Evolutionary conservation across 2,329 filamentous ascomycete genomes (phyloP).

Genomic region (Ascochyta fabae): DNA sequence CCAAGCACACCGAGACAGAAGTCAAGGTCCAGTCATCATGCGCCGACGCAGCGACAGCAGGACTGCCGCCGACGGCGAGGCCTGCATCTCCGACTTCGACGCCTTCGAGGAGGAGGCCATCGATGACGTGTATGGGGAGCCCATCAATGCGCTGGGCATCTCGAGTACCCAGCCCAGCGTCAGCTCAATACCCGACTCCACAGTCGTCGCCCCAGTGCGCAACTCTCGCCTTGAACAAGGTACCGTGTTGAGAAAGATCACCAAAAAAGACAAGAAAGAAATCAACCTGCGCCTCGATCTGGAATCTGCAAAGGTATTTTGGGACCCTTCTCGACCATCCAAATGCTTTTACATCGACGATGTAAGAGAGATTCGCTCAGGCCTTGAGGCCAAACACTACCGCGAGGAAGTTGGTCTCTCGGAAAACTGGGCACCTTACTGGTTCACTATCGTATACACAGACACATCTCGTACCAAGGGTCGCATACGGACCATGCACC

Average conservation of each 20-base stretch:
- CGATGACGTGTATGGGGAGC: conserved; percentile 52
- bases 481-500: conserved; percentile 79
- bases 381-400: conserved; percentile 85
- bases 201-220: conserved; percentile 71
- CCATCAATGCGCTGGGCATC: conserved; percentile 52
- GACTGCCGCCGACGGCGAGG: conserved; percentile 62
- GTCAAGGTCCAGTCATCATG: conserved; percentile 86
- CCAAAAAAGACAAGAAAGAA: conserved; percentile 76
- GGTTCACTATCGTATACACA: conserved; percentile 90
- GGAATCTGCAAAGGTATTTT: conserved; percentile 83
- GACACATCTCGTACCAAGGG: conserved; percentile 79
- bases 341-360: conserved; percentile 95
- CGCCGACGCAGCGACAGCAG: conserved; percentile 90
- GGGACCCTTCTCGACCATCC: conserved; percentile 78
- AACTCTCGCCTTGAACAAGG: conserved; percentile 80
- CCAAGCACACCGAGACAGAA: conserved; percentile 77
- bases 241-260: conserved; percentile 79
- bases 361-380: conserved; percentile 86
- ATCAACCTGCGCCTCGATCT: conserved; percentile 82
- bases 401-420: conserved; percentile 80
- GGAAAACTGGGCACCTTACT: conserved; percentile 70
- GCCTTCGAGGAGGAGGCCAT: conserved; percentile 58
- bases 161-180: conserved; percentile 38
- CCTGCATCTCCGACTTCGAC: conserved; percentile 59
- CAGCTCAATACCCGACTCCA: conserved; percentile 50